Evolutionary conservation across 2,329 filamentous ascomycete species (phyloP).

Genomic region (Apiospora kogelbergensis): DNA sequence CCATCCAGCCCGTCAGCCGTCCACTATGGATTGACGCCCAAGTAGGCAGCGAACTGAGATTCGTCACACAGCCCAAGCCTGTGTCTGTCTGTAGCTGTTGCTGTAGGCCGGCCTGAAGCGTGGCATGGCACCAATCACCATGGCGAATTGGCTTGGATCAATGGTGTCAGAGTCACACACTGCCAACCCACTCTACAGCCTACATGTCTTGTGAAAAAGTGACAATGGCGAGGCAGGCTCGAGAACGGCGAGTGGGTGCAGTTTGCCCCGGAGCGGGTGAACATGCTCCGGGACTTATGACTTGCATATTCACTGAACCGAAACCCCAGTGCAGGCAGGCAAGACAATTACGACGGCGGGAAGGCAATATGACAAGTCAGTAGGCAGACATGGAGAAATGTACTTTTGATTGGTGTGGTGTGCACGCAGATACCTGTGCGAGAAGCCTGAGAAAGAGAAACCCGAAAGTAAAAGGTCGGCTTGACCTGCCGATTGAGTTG

Average conservation of each 20-base stretch:
- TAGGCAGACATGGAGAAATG: background rate
- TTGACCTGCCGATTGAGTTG: background rate
- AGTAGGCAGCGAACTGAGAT: background rate
- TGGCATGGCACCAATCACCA: conserved; percentile 2
- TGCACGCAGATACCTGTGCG: too few relatives aligned
- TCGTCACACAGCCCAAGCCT: background rate
- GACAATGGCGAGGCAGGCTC: background rate
- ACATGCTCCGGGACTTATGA: background rate
- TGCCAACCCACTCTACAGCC: background rate
- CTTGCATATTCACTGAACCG: background rate
- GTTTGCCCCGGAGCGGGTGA: background rate
- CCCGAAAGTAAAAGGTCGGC: background rate
- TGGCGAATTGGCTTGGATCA: conserved; percentile 6
- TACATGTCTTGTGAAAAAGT: background rate
- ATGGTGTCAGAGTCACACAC: background rate
- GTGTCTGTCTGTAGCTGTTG: background rate
- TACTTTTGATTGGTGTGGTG: background rate
- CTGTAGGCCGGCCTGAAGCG: background rate
- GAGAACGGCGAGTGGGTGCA: background rate
- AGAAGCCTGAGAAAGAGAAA: background rate
- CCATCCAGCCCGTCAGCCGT: background rate
- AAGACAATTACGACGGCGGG: background rate
- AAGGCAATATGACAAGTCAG: background rate
- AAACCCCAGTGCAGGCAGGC: background rate
- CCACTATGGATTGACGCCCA: background rate